These are phyloP conservation scores for Erucastrum elatum DNA, from an alignment of 345 rosid species.

Conservation along the genomic window DNA sequence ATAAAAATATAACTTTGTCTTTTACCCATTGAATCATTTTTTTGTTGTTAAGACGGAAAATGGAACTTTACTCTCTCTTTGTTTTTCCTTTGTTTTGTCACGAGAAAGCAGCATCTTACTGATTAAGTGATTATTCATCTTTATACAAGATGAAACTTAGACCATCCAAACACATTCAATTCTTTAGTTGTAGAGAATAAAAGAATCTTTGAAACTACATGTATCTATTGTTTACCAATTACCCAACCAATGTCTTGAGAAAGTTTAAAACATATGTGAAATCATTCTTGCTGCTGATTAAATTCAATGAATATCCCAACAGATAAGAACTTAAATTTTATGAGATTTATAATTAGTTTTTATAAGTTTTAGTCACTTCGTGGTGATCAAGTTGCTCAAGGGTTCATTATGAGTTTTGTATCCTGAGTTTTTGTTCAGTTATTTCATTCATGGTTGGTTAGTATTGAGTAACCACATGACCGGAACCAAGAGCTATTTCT, in stretches of 20 bases:
- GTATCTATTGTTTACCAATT: not conserved
- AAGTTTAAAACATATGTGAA: not conserved
- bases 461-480: not conserved
- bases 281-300: not conserved
- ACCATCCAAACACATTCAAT: constrained; percentile 21
- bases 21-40: not conserved
- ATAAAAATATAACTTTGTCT: too few relatives aligned
- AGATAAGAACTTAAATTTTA: not conserved
- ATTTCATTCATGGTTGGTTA: not conserved
- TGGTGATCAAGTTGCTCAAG: not conserved
- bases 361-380: not conserved
- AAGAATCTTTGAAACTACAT: constrained; percentile 42
- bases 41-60: not conserved
- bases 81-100: constrained; percentile 18
- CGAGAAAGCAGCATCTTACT: constrained; percentile 11
- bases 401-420: not conserved
- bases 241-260: not conserved
- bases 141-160: constrained; percentile 13
- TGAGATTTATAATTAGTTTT: not conserved
- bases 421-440: not conserved
- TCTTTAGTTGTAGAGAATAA: constrained; percentile 13
- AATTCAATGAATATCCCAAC: not conserved
- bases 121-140: not conserved
- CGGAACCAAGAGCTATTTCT: not conserved
- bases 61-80: not conserved